phyloP scores from a whole-genome alignment of 73 alveolate genomes.

The Tetrahymena malaccensis region DNA sequence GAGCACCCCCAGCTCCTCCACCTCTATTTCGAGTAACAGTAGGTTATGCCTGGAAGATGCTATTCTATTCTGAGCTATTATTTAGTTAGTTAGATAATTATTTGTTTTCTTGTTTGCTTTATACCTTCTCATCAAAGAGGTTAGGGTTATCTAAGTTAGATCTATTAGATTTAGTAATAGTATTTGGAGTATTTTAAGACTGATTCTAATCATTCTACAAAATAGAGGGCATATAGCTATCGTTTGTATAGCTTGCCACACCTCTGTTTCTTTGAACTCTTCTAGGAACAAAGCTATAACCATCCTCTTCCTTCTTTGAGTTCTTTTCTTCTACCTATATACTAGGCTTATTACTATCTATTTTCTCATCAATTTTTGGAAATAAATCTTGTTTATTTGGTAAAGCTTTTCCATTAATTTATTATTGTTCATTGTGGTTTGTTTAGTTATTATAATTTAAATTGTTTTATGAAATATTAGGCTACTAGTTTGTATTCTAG shows the following conservation, averaged over 20 bases:
- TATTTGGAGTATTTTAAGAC: not conserved
- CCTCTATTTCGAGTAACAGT: not conserved
- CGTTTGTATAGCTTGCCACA: not conserved
- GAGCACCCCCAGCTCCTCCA: not conserved
- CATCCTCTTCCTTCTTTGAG: not conserved
- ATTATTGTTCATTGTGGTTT: not conserved
- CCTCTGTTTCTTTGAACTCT: not conserved
- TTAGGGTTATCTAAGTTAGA: not conserved
- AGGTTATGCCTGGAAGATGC: not conserved
- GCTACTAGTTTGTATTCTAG: too few relatives aligned
- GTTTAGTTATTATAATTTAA: too few relatives aligned
- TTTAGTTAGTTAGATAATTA: not conserved
- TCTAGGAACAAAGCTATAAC: not conserved
- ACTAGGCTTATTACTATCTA: not conserved
- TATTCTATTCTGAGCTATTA: not conserved
- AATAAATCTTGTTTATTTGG: not conserved
- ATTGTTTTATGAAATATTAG: not conserved
- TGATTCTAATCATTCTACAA: not conserved
- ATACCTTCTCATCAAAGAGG: not conserved
- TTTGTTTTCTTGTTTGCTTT: not conserved
- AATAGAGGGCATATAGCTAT: not conserved
- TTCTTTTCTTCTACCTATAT: not conserved
- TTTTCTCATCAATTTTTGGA: not conserved
- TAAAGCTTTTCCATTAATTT: not conserved
- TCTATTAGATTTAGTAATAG: not conserved